Conservation (phyloP, 176 grass and related monocot genomes). For the Canna indica region DNA sequence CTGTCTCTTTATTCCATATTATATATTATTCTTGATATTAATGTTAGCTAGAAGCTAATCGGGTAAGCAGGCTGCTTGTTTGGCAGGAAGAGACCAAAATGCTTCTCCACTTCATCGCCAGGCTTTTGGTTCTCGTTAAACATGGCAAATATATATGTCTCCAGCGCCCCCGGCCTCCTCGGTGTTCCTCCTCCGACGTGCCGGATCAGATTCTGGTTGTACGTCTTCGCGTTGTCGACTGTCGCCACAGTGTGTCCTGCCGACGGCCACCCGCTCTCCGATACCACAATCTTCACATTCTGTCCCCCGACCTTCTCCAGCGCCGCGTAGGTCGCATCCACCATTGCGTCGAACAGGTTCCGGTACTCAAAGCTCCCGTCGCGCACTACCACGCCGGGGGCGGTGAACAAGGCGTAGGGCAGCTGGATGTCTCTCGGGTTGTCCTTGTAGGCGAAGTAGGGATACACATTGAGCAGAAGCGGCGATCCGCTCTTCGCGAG, state of each 20-base stretch:
- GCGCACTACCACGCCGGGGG: not conserved
- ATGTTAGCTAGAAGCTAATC: not conserved
- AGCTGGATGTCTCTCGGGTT: not conserved
- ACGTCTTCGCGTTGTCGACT: not conserved
- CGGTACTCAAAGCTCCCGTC: not conserved
- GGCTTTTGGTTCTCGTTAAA: conserved; percentile 9
- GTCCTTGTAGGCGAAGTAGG: not conserved
- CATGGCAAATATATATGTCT: not conserved
- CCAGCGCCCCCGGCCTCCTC: not conserved
- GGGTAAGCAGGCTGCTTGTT: not conserved
- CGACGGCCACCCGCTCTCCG: conserved; percentile 9
- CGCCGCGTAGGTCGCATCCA: not conserved
- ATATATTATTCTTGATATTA: no score
- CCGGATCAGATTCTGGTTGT: not conserved
- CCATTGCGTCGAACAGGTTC: conserved; percentile 8
- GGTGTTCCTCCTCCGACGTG: not conserved
- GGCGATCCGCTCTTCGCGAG: not conserved
- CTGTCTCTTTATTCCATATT: no score
- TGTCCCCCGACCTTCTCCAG: not conserved
- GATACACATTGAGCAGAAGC: conserved; percentile 9
- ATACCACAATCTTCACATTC: not conserved
- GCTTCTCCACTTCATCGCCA: not conserved
- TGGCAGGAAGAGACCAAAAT: not conserved
- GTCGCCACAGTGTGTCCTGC: not conserved
- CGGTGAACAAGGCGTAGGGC: not conserved